Percentiles rank a stretch among this genome's conserved stretches.
Conservation (phyloP, 805 yeast genomes). For the Schizosaccharomyces lindneri region DNA sequence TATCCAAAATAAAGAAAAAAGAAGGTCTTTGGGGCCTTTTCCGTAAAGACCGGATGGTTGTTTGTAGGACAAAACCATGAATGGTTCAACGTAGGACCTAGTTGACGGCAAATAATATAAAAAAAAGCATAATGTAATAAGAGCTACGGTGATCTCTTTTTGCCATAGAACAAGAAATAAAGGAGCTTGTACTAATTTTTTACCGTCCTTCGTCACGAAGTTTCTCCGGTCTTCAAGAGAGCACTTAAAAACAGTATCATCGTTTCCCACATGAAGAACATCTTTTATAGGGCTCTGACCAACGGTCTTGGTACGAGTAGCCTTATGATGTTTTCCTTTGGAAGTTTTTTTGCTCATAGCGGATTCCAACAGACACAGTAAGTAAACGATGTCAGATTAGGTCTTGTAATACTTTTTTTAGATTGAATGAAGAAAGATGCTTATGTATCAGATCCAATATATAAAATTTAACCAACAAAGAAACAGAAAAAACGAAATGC, state of each 20-base stretch:
- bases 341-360: no score
- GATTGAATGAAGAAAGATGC: no score
- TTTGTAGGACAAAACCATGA: constrained; percentile 18
- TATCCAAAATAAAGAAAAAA: constrained; percentile 26
- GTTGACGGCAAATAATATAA: constrained; percentile 9
- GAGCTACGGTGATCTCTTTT: not conserved
- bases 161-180: not conserved
- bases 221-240: not conserved
- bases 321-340: no score
- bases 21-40: constrained; percentile 6
- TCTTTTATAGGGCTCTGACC: no score
- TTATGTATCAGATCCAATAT: no score
- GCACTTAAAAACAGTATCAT: not conserved
- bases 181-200: not conserved
- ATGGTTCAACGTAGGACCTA: constrained; percentile 12
- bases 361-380: no score
- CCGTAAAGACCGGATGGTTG: not conserved
- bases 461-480: no score
- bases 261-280: no score
- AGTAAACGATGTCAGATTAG: no score
- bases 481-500: no score
- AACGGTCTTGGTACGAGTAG: no score
- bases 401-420: no score
- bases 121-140: not conserved
- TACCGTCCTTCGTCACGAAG: not conserved